These are phyloP conservation scores for Cyberlindnera lachancei DNA, from an alignment of 805 yeast species.

Conservation along the genomic window DNA sequence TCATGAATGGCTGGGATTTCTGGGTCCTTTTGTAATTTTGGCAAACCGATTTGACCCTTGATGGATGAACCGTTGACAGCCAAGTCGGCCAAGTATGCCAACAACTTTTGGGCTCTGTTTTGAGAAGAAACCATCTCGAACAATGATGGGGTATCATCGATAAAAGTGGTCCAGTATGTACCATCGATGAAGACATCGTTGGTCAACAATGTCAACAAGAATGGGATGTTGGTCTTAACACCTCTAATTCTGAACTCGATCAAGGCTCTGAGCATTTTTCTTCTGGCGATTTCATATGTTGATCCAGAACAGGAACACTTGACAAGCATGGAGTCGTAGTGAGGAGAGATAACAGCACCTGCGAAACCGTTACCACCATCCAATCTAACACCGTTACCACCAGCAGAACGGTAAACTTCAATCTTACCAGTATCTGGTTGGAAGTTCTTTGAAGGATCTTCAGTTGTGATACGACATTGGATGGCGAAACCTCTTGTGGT, in stretches of 20 bases:
- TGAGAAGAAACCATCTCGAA: conserved; percentile 92
- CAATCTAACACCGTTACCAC: conserved; percentile 98
- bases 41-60: conserved; percentile 91
- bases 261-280: conserved; percentile 95
- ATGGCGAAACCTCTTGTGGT: conserved; percentile 97
- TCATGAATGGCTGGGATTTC: conserved; percentile 67
- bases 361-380: conserved; percentile 99
- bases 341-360: conserved; percentile 94
- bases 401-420: conserved; percentile 96
- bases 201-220: conserved; percentile 84
- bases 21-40: conserved; percentile 73
- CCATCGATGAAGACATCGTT: conserved; percentile 82
- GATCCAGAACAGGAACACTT: conserved; percentile 97
- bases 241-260: conserved; percentile 98
- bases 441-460: conserved; percentile 93
- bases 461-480: conserved; percentile 98
- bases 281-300: conserved; percentile 90
- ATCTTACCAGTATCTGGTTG: conserved; percentile 98
- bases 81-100: conserved; percentile 86
- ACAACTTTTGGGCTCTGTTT: conserved; percentile 92
- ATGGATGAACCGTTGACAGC: conserved; percentile 95
- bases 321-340: conserved; percentile 96
- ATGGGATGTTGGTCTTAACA: conserved; percentile 97
- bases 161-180: conserved; percentile 96
- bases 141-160: conserved; percentile 94